These are phyloP conservation scores for Agrostemma githago DNA, from an alignment of 148 eudicot genomes.

Conservation along the genomic window DNA sequence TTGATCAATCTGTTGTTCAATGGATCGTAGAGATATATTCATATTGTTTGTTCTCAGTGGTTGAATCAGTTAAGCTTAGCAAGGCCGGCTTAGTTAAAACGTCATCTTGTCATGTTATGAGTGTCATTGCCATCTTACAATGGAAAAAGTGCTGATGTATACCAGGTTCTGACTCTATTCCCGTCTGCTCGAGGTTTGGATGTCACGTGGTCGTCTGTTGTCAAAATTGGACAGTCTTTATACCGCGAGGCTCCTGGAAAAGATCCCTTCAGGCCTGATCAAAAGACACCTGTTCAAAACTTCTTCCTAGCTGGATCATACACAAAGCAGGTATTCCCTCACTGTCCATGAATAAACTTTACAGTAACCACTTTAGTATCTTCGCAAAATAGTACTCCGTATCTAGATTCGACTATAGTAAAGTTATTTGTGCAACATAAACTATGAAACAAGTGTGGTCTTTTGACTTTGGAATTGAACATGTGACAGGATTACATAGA, in stretches of 20 bases:
- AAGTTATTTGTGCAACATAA: neutral
- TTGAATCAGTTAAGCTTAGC: neutral
- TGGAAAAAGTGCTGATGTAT: constrained; percentile 4
- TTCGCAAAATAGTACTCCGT: too few relatives aligned
- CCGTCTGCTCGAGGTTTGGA: constrained; percentile 95
- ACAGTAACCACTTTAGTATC: neutral
- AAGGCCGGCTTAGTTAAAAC: neutral
- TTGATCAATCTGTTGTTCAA: neutral
- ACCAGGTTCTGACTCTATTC: constrained; percentile 70
- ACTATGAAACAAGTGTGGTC: neutral
- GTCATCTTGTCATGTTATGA: neutral
- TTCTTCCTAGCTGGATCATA: constrained; percentile 98
- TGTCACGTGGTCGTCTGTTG: constrained; percentile 90
- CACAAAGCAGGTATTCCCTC: constrained; percentile 72
- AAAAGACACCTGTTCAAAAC: constrained; percentile 81
- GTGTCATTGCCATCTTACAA: neutral
- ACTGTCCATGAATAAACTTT: neutral
- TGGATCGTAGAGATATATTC: constrained; percentile 1
- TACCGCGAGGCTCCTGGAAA: constrained; percentile 97
- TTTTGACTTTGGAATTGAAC: neutral
- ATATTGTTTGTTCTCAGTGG: neutral
- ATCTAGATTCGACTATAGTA: neutral
- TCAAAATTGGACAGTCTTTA: constrained; percentile 87
- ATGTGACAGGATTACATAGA: constrained; percentile 80
- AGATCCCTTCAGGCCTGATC: constrained; percentile 98